Conservation (phyloP, 176 grass and related monocot genomes). For the Dendrocalamus sinicus region DNA sequence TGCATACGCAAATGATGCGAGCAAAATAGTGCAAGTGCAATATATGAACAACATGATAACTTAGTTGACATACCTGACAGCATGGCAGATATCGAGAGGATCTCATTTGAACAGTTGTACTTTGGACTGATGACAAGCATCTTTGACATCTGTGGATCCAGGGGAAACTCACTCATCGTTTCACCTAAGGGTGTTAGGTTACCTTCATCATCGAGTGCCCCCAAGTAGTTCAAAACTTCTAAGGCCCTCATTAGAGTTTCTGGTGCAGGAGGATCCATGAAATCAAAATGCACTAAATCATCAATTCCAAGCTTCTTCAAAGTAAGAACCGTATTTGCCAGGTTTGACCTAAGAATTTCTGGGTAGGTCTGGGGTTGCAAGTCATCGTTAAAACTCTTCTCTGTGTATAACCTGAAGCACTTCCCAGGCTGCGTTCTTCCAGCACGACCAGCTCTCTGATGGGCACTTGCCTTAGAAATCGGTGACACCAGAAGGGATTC, state of each 20-base stretch:
- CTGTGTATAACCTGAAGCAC: conserved; percentile 94
- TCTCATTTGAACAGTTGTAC: conserved; percentile 99
- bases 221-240: conserved; percentile 93
- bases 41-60: conserved; percentile 23
- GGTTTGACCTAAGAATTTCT: conserved; percentile 93
- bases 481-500: conserved; percentile 93
- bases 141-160: conserved; percentile 97
- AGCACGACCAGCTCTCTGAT: conserved; percentile 91
- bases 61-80: conserved; percentile 71
- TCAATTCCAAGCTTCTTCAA: conserved; percentile 99
- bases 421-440: conserved; percentile 96
- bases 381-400: conserved; percentile 95
- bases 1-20: conserved; percentile 15
- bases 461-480: conserved; percentile 97
- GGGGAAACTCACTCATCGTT: conserved; percentile 93
- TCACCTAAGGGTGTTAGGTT: conserved; percentile 85
- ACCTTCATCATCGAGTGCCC: conserved; percentile 87
- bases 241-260: conserved; percentile 94
- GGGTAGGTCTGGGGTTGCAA: conserved; percentile 93
- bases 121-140: conserved; percentile 94
- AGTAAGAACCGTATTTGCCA: conserved; percentile 91
- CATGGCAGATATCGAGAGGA: conserved; percentile 94
- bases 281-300: conserved; percentile 98
- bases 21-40: conserved; percentile 19
- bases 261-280: conserved; percentile 98